Evolutionary conservation across 106 monocot genomes (phyloP).

Genomic region (Dactylorhiza incarnata): DNA sequence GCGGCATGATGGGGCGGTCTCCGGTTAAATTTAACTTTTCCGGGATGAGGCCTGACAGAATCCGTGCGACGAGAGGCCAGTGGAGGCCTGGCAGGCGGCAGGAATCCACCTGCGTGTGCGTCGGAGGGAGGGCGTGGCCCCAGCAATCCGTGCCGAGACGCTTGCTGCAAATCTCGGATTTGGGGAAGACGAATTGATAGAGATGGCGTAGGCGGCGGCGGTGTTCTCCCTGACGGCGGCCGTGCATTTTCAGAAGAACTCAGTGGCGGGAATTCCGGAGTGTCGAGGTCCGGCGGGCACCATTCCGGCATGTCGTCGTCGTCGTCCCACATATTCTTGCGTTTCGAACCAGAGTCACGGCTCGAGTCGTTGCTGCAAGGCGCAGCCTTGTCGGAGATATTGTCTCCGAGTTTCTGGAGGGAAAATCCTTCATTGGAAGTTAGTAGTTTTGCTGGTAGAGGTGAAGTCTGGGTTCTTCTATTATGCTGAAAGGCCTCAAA

Average conservation of each 20-base stretch:
- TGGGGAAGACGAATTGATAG: not conserved
- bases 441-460: not conserved
- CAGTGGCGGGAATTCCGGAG: not conserved
- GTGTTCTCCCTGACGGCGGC: not conserved
- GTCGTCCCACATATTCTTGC: conserved; percentile 34
- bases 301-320: conserved; percentile 81
- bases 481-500: not conserved
- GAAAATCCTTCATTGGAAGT: conserved; percentile 1
- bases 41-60: not conserved
- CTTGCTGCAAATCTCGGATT: conserved; percentile 5
- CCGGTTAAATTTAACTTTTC: not conserved
- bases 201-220: not conserved
- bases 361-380: conserved; percentile 7
- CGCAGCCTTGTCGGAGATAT: conserved; percentile 1
- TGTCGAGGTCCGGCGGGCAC: conserved; percentile 43
- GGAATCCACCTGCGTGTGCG: not conserved
- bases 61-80: not conserved
- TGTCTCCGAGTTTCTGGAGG: conserved; percentile 6
- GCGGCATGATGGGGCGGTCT: not conserved
- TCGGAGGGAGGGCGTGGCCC: not conserved
- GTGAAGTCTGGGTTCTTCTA: not conserved
- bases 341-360: not conserved
- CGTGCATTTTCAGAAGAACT: not conserved
- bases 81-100: not conserved
- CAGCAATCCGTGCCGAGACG: conserved; percentile 1